Evolutionary conservation across 2,329 filamentous ascomycete species (phyloP).

Genomic region (Aspergillus costaricaensis): DNA sequence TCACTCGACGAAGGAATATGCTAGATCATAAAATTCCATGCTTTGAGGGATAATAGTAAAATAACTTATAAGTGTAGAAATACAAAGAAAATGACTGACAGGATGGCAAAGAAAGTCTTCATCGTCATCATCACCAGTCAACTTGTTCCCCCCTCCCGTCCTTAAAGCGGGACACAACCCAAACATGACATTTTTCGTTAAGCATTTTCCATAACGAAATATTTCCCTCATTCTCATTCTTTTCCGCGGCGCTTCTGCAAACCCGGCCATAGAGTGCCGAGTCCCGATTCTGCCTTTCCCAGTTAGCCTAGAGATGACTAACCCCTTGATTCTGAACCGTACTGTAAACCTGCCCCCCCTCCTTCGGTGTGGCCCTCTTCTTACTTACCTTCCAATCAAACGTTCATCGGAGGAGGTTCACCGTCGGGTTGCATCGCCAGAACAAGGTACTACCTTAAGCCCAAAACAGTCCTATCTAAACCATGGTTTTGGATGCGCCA

Average conservation of each 20-base stretch:
- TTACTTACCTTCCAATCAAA: background rate
- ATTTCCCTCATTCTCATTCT: background rate
- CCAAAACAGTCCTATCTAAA: background rate
- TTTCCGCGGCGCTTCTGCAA: background rate
- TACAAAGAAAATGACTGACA: too few relatives aligned
- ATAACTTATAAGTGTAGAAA: background rate
- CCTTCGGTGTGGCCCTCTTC: background rate
- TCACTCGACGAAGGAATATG: background rate
- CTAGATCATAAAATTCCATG: background rate
- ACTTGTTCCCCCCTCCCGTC: background rate
- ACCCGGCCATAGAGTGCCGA: background rate
- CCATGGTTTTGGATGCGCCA: background rate
- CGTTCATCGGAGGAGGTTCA: background rate
- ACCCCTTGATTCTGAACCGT: background rate
- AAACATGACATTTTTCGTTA: background rate
- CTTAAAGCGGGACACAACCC: background rate
- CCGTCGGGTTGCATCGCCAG: constrained; percentile 1
- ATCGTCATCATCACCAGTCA: background rate
- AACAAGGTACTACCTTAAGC: background rate
- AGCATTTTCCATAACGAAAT: background rate
- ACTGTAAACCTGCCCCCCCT: background rate
- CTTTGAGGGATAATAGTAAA: too few relatives aligned
- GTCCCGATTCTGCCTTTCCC: background rate
- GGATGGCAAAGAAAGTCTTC: background rate
- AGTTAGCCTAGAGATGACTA: constrained; percentile 4